phyloP scores from a whole-genome alignment of 1,284 basidiomycete species.

The Sutorius eximius region DNA sequence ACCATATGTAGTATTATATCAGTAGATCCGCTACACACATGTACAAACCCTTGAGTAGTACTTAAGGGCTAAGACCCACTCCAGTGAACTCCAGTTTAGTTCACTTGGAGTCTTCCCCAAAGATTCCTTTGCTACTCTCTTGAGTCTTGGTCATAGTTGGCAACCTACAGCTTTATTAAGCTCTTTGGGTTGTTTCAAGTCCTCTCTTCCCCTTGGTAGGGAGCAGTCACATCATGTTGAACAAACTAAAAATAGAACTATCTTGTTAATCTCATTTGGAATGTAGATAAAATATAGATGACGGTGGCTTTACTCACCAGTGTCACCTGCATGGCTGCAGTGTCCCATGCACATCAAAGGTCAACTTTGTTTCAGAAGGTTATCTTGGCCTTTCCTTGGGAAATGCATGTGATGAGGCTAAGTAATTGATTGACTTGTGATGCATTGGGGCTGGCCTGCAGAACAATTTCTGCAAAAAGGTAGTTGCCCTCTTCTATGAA shows the following conservation, averaged over 20 bases:
- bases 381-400: not conserved
- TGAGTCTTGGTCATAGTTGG: too few relatives aligned
- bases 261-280: not conserved
- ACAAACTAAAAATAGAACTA: too few relatives aligned
- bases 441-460: not conserved
- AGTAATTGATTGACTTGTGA: not conserved
- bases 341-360: not conserved
- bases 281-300: not conserved
- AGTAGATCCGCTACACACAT: too few relatives aligned
- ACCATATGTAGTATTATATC: too few relatives aligned
- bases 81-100: too few relatives aligned
- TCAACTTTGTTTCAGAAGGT: constrained; percentile 2
- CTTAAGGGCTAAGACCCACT: too few relatives aligned
- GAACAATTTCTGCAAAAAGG: not conserved
- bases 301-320: not conserved
- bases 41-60: too few relatives aligned
- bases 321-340: not conserved
- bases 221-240: too few relatives aligned
- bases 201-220: not conserved
- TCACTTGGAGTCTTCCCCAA: too few relatives aligned
- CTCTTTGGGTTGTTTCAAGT: too few relatives aligned
- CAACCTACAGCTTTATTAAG: too few relatives aligned
- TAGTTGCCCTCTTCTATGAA: not conserved
- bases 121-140: too few relatives aligned
- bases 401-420: not conserved